Base-by-base conservation (phyloP, 371 early-diverging fungal species). In the Umbelopsis sp. region DNA sequence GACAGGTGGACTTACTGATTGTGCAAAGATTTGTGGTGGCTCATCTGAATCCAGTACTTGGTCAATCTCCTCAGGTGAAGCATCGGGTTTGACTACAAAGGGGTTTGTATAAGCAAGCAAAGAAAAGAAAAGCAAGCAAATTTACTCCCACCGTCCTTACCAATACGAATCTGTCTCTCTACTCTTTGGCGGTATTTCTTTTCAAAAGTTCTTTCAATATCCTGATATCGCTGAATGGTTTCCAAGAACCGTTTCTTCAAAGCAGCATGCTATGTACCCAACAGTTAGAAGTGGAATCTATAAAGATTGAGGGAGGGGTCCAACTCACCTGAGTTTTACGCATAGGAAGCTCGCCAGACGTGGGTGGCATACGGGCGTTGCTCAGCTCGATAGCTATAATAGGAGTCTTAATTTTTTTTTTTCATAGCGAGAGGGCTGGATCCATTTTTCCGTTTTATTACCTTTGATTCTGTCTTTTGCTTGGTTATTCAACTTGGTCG, bases 161-260 rank as follows among this genome's bases (percentile, higher is more conserved):
- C 96, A 76, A 96, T 93, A 65, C 89, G 84, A 69, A 89, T 91
- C 72, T 96, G 95, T 74, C 93, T 78, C 75, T 94, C 93, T 84
- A 95, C 88, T 57, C 95, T 83, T 52, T 90, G 90, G 70, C 93
- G 91, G 72, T 92, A 93, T 73, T 93, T 93, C 70, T 91, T 89
- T 68, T 93, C 89, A 70, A 91, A 93, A 63, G 90, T 87, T 50
- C 86, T 87, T 74, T 96, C 95, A 9, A 93, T 86, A 53, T 87
- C 83, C 78, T 93, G 92, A 71, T 93, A 96, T 48, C 91, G 86
- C 69, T 87, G 89, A 81, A 96, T 92, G 35, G 89, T 85, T 64
- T 92, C 91, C 72, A 95, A 78, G 69, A 96, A 95, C 74, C 89
- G 89, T 69, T 93, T 93, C 53, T 92, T 90, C 67, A 93, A 66